Evolutionary conservation across 208 protist genomes (phyloP).

Genomic region (Crithidia fasciculata): DNA sequence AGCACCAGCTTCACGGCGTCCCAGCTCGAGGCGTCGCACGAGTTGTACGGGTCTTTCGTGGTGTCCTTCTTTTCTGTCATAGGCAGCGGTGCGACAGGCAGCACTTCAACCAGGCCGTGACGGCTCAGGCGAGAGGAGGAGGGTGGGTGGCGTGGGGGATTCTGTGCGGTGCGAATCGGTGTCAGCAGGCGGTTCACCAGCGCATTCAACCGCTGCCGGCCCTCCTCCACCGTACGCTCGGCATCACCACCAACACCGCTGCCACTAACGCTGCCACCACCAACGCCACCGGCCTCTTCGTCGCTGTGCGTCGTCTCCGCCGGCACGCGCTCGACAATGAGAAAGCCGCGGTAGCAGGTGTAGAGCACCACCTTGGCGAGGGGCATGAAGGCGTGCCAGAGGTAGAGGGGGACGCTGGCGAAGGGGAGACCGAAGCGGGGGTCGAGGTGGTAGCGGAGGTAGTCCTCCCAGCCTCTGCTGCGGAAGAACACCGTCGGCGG

Average conservation of each 20-base stretch:
- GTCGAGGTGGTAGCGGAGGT: slow-evolving; percentile 40
- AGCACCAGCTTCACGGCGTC: slow-evolving; percentile 39
- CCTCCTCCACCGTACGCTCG: not conserved
- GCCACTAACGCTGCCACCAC: no score
- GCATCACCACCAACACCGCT: not conserved
- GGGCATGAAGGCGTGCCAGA: slow-evolving; percentile 35
- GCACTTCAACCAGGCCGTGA: slow-evolving; percentile 1
- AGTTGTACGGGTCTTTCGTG: not conserved
- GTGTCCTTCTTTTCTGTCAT: not conserved
- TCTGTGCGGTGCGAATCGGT: not conserved
- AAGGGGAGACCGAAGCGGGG: slow-evolving; percentile 52
- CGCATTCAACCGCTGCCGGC: not conserved
- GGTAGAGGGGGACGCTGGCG: slow-evolving; percentile 40
- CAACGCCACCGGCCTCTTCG: not conserved
- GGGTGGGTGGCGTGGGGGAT: not conserved
- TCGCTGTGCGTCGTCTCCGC: slow-evolving; percentile 3
- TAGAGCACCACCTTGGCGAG: slow-evolving; percentile 47
- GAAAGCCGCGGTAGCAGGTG: slow-evolving; percentile 44
- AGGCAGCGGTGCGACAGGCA: not conserved
- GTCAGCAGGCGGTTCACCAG: not conserved
- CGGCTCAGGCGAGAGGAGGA: not conserved
- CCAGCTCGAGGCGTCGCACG: slow-evolving; percentile 1
- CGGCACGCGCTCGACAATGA: slow-evolving; percentile 41
- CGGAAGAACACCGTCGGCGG: not conserved
- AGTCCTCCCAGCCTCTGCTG: slow-evolving; percentile 36